Evolutionary conservation across 495 filamentous ascomycete species (phyloP), one percentile per base, ranked within the genome.

Genomic region (Penicillium daleae): DNA sequence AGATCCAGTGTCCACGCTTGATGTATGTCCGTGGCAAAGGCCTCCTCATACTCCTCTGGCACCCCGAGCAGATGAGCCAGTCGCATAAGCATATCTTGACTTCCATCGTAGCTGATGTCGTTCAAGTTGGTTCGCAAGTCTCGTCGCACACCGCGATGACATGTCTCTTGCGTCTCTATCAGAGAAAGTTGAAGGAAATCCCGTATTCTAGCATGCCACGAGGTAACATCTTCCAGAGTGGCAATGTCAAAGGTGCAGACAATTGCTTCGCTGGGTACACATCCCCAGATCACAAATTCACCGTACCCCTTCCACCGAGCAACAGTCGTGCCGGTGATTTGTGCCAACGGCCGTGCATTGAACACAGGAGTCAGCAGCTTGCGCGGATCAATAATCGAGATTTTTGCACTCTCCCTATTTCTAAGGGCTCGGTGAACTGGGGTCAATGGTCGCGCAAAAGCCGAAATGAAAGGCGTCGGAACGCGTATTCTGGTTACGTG

Each of bases 251-350:
- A 68, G 0, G 69, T 62, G 12, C 59, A 66, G 12, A 73, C 52
- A 26, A 81, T 77, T 6, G 77, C 74, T 8, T 57, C 6, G 0
- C 54, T 24, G 2, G 66, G 63, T 0, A 78, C 56, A 6, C 49
- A 33, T 0, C 70, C 67, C 78, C 78, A 81, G 1, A 79, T 52
- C 0, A 74, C 56, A 39, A 67, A 78, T n/a, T 81, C 78, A 0
- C 72, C 75, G 0, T 48, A 62, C 0, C 76, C 78, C 3, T 58
- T 61, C 62, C 77, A 79, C 0, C 24, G 39, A 17, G n/a, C 4
- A 9, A 64, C 64, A 17, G 48, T 56, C 3, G 76, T 65, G 0
- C 48, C 22, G 1, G 71, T 70, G 21, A 63, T 37, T 8, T 32
- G n/a, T 4, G 75, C 63, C 0, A 78, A 48, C 1, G 59, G 50